Evolutionary conservation across 2,329 filamentous ascomycete species (phyloP), one percentile per base, ranked within the genome.

Genomic region (Pleurostoma richardsiae): DNA sequence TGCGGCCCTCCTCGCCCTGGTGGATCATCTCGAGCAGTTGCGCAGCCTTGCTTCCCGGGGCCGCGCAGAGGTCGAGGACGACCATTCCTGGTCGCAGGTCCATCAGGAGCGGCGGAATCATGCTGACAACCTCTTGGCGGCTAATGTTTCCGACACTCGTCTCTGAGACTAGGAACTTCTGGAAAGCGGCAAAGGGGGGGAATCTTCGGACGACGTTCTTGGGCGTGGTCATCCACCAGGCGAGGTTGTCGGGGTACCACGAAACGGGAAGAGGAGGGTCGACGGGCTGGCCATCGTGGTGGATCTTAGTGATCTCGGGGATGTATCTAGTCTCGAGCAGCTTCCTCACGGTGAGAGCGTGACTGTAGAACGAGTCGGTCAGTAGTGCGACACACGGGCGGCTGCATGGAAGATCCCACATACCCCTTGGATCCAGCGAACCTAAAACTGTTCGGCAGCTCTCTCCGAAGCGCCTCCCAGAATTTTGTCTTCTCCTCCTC

Each of bases 131-230:
- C 71, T 99, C 94, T 69, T 99, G 94, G 59, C 94, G 83, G 68
- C 88, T 96, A 60, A 99, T 97, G 66, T 97, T 99, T 59, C 94
- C 94, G 27, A 97, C 90, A 47, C 88, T 90, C 4, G 94, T 96
- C 76, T 99, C 94, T 44, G 92, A 95, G 43, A 99, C 94, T 43
- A 99, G 79, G 73, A 96, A 99, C 65, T 95, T 95, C 67, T 99
- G 94, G 70, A 99, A 97, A 29, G 88, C 86, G 43, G 90, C 85
- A 65, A 99, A 99, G 3, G 94, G 94, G 33, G 89, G 83, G 67
- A 95, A 96, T 63, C 91, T 91, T 59, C 94, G 86, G 52, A 99
- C 81, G 54, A 97, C 86, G 62, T 95, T 91, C 77, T 97, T 99
- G 52, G 94, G 90, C 5, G 92, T 97, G 41, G 91, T 96, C 90